A percentile compares a stretch with the other conserved stretches of the same genome.
Conservation (phyloP, 169 alveolate species). For the Amoebophrya sp. region DNA sequence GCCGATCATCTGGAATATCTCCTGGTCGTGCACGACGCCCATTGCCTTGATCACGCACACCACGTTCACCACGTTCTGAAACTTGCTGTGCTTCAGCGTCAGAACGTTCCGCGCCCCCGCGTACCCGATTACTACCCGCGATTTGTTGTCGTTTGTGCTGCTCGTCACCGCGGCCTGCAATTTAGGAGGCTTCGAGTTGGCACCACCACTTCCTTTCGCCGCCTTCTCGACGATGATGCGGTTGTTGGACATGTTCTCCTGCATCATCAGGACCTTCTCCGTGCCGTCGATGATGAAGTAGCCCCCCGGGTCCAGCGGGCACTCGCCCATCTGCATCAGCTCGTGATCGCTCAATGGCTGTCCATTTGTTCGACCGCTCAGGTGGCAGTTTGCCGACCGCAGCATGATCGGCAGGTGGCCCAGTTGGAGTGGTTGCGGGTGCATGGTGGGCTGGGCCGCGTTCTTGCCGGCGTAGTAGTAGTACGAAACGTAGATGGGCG, state of each 20-base stretch:
- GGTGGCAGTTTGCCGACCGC: slow-evolving; percentile 72
- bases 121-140: slow-evolving; percentile 17
- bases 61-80: slow-evolving; percentile 12
- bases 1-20: slow-evolving; percentile 82
- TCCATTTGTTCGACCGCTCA: slow-evolving; percentile 39
- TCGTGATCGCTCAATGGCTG: slow-evolving; percentile 35
- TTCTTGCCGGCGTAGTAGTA: slow-evolving; percentile 79
- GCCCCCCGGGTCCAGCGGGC: slow-evolving; percentile 82
- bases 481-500: slow-evolving; percentile 90
- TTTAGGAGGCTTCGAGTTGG: neutral
- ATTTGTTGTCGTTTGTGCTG: neutral
- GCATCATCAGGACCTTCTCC: slow-evolving; percentile 93
- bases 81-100: slow-evolving; percentile 20
- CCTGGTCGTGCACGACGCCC: slow-evolving; percentile 97
- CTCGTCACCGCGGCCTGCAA: neutral
- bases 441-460: slow-evolving; percentile 37
- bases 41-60: slow-evolving; percentile 82
- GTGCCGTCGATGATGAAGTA: slow-evolving; percentile 97
- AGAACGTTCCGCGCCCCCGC: slow-evolving; percentile 18
- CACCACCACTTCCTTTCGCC: neutral
- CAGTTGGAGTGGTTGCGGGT: slow-evolving; percentile 63
- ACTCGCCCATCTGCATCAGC: slow-evolving; percentile 54
- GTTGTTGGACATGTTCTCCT: slow-evolving; percentile 93
- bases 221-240: slow-evolving; percentile 91
- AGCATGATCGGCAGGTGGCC: slow-evolving; percentile 96